A percentile compares a stretch with the other conserved stretches of the same genome.
Evolutionary conservation across 208 protist species (phyloP).

Genomic region (Trypanosoma congolense): DNA sequence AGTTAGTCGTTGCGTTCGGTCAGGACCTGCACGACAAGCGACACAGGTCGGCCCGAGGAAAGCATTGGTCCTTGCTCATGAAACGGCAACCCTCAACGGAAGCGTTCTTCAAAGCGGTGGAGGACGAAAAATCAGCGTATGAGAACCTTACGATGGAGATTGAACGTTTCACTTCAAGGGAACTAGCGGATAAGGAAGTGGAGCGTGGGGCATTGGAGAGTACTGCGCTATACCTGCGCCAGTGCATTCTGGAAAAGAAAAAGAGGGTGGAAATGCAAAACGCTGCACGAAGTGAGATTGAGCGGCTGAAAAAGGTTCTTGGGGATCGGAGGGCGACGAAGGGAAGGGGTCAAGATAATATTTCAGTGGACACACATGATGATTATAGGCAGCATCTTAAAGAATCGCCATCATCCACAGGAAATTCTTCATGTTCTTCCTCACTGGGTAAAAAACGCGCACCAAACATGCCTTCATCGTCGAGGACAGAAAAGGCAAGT

Average conservation of each 20-base stretch:
- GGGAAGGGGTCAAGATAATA: too few species aligned
- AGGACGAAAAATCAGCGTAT: slow-evolving; percentile 20
- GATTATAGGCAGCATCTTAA: too few species aligned
- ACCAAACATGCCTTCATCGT: background rate
- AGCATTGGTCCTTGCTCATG: slow-evolving; percentile 18
- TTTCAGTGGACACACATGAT: too few species aligned
- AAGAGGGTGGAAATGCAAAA: slow-evolving; percentile 4
- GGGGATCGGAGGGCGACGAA: background rate
- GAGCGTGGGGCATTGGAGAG: slow-evolving; percentile 10
- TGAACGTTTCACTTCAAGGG: slow-evolving; percentile 9
- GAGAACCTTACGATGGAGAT: slow-evolving; percentile 10
- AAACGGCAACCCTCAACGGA: slow-evolving; percentile 7
- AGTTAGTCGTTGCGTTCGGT: slow-evolving; percentile 5
- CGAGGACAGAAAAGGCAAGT: background rate
- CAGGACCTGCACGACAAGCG: background rate
- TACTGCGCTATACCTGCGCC: slow-evolving; percentile 20
- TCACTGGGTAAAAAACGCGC: background rate
- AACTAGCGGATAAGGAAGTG: slow-evolving; percentile 10
- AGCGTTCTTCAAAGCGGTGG: slow-evolving; percentile 14
- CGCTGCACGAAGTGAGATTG: background rate
- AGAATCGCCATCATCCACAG: background rate
- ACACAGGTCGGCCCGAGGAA: background rate
- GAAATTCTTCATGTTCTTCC: too few species aligned
- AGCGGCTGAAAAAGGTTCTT: background rate
- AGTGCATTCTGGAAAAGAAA: slow-evolving; percentile 15